phyloP scores from a whole-genome alignment of 139 green algal species.

The Coccomyxa sp. region DNA sequence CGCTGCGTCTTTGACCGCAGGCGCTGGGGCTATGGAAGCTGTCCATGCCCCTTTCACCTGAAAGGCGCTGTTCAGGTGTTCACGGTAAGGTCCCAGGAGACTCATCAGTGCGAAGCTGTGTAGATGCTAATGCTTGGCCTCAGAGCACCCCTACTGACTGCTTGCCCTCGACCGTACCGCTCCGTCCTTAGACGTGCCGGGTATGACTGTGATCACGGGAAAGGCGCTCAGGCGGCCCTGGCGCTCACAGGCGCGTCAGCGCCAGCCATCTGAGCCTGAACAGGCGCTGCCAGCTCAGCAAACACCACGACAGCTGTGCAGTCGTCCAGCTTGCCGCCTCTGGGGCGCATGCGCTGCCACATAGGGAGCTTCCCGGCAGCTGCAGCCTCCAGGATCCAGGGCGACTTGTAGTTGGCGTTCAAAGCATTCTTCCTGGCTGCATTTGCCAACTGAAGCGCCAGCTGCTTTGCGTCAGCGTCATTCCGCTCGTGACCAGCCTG shows the following conservation, averaged over 20 bases:
- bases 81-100: too few species aligned
- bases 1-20: too few species aligned
- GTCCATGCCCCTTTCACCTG: too few species aligned
- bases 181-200: neutral
- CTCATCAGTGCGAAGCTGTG: too few species aligned
- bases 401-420: slow-evolving; percentile 40
- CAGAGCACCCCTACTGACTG: too few species aligned
- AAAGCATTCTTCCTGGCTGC: slow-evolving; percentile 24
- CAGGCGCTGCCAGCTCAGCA: slow-evolving; percentile 28
- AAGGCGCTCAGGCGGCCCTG: neutral
- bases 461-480: slow-evolving; percentile 11
- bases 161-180: neutral
- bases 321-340: slow-evolving; percentile 85
- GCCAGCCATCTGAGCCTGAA: neutral
- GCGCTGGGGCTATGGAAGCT: too few species aligned
- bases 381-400: slow-evolving; percentile 63
- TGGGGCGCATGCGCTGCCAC: slow-evolving; percentile 31
- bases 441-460: slow-evolving; percentile 28
- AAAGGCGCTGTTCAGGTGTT: too few species aligned
- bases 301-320: slow-evolving; percentile 71
- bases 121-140: too few species aligned
- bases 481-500: neutral
- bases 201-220: neutral
- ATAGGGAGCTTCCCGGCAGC: neutral
- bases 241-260: neutral